Evolutionary conservation across 805 yeast genomes (phyloP).

Genomic region (Blastobotrys robertii): DNA sequence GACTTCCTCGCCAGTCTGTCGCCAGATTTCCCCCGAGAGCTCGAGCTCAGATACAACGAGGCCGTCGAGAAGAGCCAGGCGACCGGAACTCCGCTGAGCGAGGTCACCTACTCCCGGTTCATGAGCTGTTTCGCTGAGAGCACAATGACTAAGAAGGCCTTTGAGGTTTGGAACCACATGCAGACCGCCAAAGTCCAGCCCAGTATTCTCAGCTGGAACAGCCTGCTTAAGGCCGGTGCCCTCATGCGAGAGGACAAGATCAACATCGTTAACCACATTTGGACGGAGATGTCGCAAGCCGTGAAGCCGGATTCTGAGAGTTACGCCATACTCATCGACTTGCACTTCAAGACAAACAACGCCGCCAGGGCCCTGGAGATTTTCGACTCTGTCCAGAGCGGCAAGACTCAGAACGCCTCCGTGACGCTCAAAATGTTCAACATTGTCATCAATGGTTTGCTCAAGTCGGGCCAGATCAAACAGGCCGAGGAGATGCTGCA

Average conservation of each 20-base stretch:
- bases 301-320: slow-evolving; percentile 39
- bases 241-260: slow-evolving; percentile 22
- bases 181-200: slow-evolving; percentile 32
- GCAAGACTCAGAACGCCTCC: slow-evolving; percentile 28
- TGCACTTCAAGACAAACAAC: slow-evolving; percentile 35
- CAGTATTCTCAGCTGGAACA: slow-evolving; percentile 48
- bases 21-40: slow-evolving; percentile 18
- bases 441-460: slow-evolving; percentile 37
- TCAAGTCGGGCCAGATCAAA: slow-evolving; percentile 30
- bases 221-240: slow-evolving; percentile 41
- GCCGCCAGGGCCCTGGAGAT: slow-evolving; percentile 35
- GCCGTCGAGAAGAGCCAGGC: slow-evolving; percentile 10
- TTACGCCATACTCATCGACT: slow-evolving; percentile 38
- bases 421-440: slow-evolving; percentile 32
- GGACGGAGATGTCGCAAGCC: slow-evolving; percentile 31
- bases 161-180: slow-evolving; percentile 42
- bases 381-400: slow-evolving; percentile 28
- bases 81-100: slow-evolving; percentile 14
- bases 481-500: slow-evolving; percentile 38
- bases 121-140: slow-evolving; percentile 24
- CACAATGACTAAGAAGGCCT: slow-evolving; percentile 19
- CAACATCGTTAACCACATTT: slow-evolving; percentile 22
- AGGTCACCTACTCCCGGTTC: slow-evolving; percentile 22
- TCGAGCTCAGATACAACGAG: slow-evolving; percentile 19
- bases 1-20: slow-evolving; percentile 16